Conservation (phyloP, 1,139 yeast species). For the Suhomyces chickasaworum region DNA sequence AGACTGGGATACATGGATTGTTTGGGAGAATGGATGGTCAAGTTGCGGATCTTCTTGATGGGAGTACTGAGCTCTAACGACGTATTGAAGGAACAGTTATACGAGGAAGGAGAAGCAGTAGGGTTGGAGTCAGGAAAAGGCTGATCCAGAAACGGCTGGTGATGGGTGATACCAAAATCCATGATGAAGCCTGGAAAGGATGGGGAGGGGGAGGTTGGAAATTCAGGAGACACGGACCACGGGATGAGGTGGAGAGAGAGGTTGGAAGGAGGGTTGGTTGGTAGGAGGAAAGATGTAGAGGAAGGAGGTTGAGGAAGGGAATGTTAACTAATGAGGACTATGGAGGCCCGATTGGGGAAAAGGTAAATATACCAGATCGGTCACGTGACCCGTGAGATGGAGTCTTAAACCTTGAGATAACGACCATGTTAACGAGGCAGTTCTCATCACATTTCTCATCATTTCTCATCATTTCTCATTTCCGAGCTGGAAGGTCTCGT, state of each 20-base stretch:
- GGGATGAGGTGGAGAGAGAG: background rate
- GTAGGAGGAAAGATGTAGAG: background rate
- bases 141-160: conserved; percentile 4
- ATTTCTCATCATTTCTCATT: too few species aligned
- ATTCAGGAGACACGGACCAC: background rate
- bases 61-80: conserved; percentile 39
- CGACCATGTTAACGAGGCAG: too few species aligned
- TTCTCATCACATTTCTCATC: too few species aligned
- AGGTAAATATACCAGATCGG: conserved; percentile 8
- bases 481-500: too few species aligned
- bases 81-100: conserved; percentile 16
- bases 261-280: background rate
- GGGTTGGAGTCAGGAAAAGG: conserved; percentile 8
- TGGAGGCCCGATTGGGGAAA: conserved; percentile 10
- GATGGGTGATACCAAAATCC: conserved; percentile 17
- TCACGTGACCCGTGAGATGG: conserved; percentile 8
- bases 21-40: conserved; percentile 39
- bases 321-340: too few species aligned
- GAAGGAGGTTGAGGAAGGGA: background rate
- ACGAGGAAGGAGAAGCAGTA: conserved; percentile 11
- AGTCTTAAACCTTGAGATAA: background rate
- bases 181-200: conserved; percentile 6
- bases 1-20: conserved; percentile 23
- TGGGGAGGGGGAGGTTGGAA: too few species aligned
- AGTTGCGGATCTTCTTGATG: conserved; percentile 39